Evolutionary conservation across 345 rosid genomes (phyloP).

Genomic region (Citrus cavaleriei): DNA sequence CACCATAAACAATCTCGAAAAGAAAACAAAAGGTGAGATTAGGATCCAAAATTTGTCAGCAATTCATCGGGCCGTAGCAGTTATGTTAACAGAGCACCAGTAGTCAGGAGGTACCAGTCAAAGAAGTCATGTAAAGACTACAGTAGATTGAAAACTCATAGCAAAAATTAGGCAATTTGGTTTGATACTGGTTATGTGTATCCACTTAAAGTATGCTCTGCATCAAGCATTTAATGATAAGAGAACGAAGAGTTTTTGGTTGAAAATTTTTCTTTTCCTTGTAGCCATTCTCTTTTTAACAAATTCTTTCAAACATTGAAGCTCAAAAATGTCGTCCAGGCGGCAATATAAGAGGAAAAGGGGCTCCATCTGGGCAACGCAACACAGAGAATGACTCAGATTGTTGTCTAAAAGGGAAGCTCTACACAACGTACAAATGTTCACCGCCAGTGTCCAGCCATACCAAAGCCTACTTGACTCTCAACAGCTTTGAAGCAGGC

Average conservation of each 20-base stretch:
- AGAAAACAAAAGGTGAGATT: not conserved
- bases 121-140: too few relatives aligned
- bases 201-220: too few relatives aligned
- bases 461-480: constrained; percentile 20
- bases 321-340: constrained; percentile 23
- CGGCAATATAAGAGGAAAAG: constrained; percentile 24
- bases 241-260: not conserved
- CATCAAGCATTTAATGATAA: not conserved
- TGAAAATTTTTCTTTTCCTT: not conserved
- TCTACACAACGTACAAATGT: constrained; percentile 21
- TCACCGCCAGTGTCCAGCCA: constrained; percentile 21
- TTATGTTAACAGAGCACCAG: not conserved
- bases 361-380: constrained; percentile 27
- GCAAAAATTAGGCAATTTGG: not conserved
- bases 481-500: constrained; percentile 26
- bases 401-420: constrained; percentile 26
- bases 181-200: not conserved
- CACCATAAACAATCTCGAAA: not conserved
- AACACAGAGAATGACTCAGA: constrained; percentile 24
- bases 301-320: not conserved
- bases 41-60: not conserved
- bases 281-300: not conserved
- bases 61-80: not conserved
- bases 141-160: not conserved
- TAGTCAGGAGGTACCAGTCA: not conserved